phyloP scores from a whole-genome alignment of 2,329 filamentous ascomycete species.

The Corniculantispora saksenae region DNA sequence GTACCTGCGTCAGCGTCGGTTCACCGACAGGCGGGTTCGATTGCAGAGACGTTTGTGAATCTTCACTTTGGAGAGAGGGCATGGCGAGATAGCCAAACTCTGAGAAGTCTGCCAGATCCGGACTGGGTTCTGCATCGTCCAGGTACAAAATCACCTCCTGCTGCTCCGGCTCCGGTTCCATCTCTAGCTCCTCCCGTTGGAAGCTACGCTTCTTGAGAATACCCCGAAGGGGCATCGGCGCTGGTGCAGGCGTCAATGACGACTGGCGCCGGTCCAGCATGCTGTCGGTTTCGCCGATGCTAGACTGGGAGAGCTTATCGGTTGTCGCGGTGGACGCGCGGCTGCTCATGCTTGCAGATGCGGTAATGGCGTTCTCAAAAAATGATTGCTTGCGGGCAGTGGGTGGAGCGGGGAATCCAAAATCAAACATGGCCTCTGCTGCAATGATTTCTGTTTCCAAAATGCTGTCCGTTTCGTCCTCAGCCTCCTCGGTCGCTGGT shows the following conservation, averaged over 20 bases:
- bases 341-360: background rate
- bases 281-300: background rate
- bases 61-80: background rate
- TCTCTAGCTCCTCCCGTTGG: no score
- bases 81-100: slow-evolving; percentile 27
- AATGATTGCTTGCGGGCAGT: slow-evolving; percentile 27
- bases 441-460: slow-evolving; percentile 29
- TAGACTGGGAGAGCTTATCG: slow-evolving; percentile 5
- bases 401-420: slow-evolving; percentile 39
- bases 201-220: slow-evolving; percentile 24
- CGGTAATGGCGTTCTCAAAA: slow-evolving; percentile 8
- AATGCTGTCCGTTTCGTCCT: background rate
- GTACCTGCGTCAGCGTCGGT: background rate
- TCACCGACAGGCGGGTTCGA: background rate
- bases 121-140: slow-evolving; percentile 36
- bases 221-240: background rate
- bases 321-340: slow-evolving; percentile 1
- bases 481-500: background rate
- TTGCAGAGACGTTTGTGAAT: background rate
- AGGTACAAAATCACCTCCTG: slow-evolving; percentile 29
- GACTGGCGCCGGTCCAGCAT: background rate
- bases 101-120: slow-evolving; percentile 42
- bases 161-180: slow-evolving; percentile 16
- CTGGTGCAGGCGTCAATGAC: background rate
- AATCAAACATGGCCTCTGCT: slow-evolving; percentile 31